Conservation (phyloP, 2,329 filamentous ascomycete genomes). For the Colletotrichum sp. region DNA sequence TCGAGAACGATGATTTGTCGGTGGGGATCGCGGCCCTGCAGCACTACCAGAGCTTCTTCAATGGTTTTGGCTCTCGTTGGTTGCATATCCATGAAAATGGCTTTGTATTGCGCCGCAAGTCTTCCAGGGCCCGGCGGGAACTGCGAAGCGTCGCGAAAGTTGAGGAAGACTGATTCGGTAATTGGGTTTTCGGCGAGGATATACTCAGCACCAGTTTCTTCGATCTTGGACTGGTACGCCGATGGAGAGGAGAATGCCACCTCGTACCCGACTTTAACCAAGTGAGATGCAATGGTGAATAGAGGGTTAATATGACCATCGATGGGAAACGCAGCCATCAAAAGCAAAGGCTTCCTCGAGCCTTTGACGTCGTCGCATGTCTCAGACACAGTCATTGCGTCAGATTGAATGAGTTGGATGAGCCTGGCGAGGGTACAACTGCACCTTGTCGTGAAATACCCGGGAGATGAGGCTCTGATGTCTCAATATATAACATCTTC, state of each 20-base stretch:
- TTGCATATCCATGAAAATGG: conserved; percentile 17
- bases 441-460: neutral
- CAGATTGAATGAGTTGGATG: neutral
- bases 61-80: neutral
- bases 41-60: conserved; percentile 22
- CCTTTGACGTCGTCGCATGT: neutral
- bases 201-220: conserved; percentile 38
- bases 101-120: neutral
- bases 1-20: conserved; percentile 36
- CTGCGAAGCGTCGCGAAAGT: neutral
- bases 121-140: conserved; percentile 19
- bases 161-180: neutral
- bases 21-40: conserved; percentile 27
- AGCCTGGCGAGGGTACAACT: neutral
- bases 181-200: conserved; percentile 19
- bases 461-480: neutral
- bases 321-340: conserved; percentile 24
- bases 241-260: conserved; percentile 39
- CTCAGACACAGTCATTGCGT: neutral
- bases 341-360: conserved; percentile 21
- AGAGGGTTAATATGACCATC: conserved; percentile 27
- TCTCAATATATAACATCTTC: neutral
- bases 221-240: conserved; percentile 31
- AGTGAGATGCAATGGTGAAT: conserved; percentile 31
- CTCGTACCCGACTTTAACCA: conserved; percentile 40